Evolutionary conservation across 371 early-diverging fungal genomes (phyloP).

Genomic region (Mucor indicus): DNA sequence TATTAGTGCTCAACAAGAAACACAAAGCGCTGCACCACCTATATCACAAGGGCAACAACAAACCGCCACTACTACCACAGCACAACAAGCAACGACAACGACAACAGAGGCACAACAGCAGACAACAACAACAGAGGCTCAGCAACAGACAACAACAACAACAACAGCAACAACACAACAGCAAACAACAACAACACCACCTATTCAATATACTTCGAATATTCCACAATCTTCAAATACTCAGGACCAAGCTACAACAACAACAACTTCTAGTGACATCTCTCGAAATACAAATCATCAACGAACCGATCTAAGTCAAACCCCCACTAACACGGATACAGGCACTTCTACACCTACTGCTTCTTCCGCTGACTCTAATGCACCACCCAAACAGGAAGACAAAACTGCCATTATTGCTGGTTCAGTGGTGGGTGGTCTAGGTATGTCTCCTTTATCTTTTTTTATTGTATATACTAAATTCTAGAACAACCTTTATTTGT

Average conservation of each 20-base stretch:
- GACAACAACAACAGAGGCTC: background rate
- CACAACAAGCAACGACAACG: background rate
- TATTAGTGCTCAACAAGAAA: too few relatives aligned
- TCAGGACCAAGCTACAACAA: background rate
- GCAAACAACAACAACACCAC: background rate
- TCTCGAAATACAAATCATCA: background rate
- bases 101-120: background rate
- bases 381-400: background rate
- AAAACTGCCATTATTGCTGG: constrained; percentile 22
- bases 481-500: too few relatives aligned
- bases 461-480: too few relatives aligned
- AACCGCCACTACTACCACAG: background rate
- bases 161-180: background rate
- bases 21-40: background rate
- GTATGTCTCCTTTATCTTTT: too few relatives aligned
- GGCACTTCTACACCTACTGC: background rate
- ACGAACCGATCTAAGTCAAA: background rate
- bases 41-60: background rate
- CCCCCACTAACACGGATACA: too few relatives aligned
- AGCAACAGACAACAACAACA: background rate
- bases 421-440: constrained; percentile 23
- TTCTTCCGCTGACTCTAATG: background rate
- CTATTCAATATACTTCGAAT: background rate
- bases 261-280: background rate
- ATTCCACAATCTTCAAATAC: background rate